Conservation (phyloP, 768 basidiomycete species). For the Leccinellum rugosiceps region DNA sequence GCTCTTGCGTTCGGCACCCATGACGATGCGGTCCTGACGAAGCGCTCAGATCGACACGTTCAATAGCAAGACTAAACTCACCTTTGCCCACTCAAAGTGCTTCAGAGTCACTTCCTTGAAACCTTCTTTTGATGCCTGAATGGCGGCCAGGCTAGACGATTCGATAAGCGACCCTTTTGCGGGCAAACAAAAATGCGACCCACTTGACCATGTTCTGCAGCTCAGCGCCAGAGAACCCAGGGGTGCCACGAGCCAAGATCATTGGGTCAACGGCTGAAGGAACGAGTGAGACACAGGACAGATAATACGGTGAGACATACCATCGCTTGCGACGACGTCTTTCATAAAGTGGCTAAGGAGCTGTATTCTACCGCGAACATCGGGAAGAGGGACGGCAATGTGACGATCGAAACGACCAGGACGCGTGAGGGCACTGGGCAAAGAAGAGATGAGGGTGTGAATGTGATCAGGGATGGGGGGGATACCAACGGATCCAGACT, state of each 20-base stretch:
- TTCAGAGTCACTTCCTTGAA: conserved; percentile 65
- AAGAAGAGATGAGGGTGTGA: conserved; percentile 11
- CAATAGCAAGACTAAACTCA: conserved; percentile 22
- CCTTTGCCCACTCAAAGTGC: conserved; percentile 99
- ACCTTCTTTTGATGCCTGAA: conserved; percentile 87
- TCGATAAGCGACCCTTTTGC: not conserved
- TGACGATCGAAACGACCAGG: conserved; percentile 96
- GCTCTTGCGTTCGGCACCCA: conserved; percentile 94
- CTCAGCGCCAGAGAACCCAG: conserved; percentile 97
- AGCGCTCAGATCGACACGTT: not conserved
- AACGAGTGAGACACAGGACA: not conserved
- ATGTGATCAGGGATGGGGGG: not conserved
- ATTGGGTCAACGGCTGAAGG: conserved; percentile 75
- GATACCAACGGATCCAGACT: conserved; percentile 78
- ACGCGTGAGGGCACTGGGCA: conserved; percentile 79
- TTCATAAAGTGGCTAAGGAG: conserved; percentile 92
- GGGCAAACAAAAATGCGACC: conserved; percentile 25
- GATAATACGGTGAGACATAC: conserved; percentile 34
- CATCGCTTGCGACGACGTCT: conserved; percentile 60
- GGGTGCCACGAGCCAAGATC: conserved; percentile 88
- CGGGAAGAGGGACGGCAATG: conserved; percentile 91
- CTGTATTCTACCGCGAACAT: conserved; percentile 89
- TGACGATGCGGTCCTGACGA: conserved; percentile 81
- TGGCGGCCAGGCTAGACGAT: conserved; percentile 72
- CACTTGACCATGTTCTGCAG: conserved; percentile 96